phyloP scores from a whole-genome alignment of 225 moss, liverwort and hornwort species.

The Climacium dendroides region DNA sequence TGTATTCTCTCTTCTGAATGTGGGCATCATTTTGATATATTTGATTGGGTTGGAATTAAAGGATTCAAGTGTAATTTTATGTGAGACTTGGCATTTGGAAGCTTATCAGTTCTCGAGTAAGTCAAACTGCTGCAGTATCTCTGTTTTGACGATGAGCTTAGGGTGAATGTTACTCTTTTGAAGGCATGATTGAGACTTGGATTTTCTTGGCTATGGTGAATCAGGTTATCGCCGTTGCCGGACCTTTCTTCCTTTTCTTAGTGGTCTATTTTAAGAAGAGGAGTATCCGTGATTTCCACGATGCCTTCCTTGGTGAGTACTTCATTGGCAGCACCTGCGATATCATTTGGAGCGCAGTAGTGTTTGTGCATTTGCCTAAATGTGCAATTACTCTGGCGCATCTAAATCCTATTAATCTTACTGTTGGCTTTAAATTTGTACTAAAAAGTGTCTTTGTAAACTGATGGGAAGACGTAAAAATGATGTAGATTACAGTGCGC shows the following conservation, averaged over 20 bases:
- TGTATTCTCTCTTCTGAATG: not conserved
- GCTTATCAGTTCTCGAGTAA: not conserved
- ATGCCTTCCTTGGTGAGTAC: conserved; percentile 67
- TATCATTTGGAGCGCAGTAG: not conserved
- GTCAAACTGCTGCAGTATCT: not conserved
- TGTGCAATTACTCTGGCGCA: too few relatives aligned
- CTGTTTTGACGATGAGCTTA: not conserved
- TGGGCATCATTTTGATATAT: too few relatives aligned
- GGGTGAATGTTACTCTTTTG: not conserved
- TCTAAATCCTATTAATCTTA: too few relatives aligned
- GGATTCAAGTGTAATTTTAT: not conserved
- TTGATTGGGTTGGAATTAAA: too few relatives aligned
- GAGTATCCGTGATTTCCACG: conserved; percentile 55
- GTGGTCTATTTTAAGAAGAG: conserved; percentile 15
- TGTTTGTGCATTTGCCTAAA: not conserved
- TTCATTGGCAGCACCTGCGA: not conserved
- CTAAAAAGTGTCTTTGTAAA: too few relatives aligned
- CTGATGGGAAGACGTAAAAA: not conserved
- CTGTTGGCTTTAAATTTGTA: not conserved
- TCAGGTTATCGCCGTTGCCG: conserved; percentile 48
- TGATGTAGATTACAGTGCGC: too few relatives aligned
- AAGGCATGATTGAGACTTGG: not conserved
- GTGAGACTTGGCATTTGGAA: not conserved
- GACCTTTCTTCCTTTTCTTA: conserved; percentile 43
- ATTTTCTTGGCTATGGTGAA: not conserved